Evolutionary conservation across 345 rosid genomes (phyloP), one percentile per base, ranked within the genome.

Genomic region (Sisymbrium altissimum): DNA sequence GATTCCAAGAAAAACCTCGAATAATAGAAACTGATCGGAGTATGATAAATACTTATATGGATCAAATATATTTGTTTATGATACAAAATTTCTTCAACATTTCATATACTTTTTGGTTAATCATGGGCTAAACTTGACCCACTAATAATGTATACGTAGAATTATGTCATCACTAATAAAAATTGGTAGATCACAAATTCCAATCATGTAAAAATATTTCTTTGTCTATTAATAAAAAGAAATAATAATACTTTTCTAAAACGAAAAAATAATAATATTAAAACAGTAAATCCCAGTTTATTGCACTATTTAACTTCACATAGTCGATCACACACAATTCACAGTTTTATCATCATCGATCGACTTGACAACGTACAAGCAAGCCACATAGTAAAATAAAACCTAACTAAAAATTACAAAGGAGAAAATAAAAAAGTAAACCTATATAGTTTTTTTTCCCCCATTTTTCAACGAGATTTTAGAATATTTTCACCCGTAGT

Each of bases 331-430:
- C 12, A 59, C 60, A 67, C n/a, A 58, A 62, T 52, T 61, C 52
- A 68, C 73, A 49, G 55, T 67, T 50, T 49, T 11, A 50, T 40
- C 19, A n/a, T 60, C 39, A 32, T 50, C 54, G 62, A 49, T 14
- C 13, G 29, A 21, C 46, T 59, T 59, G 68, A 49, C 32, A 59
- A 48, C 19, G 59, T 58, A 39, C 68, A 66, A 48, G 45, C 36
- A 62, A 59, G 30, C 39, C 4, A 17, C 33, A n/a, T n/a, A n/a
- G n/a, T 45, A 45, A 56, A 55, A 73, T 36, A 57, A 46, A 46
- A 21, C 9, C n/a, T 55, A 57, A 57, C 23, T 45, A 40, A 59
- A 54, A 11, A 21, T 25, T 3, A 52, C 13, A 35, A 44, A 29
- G 59, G 40, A 65, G 19, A 23, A 44, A 27, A 25, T 2, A 49